A percentile compares a stretch with the other conserved stretches of the same genome.
phyloP scores from a whole-genome alignment of 148 eudicot species.

The Chenopodium berlandieri region DNA sequence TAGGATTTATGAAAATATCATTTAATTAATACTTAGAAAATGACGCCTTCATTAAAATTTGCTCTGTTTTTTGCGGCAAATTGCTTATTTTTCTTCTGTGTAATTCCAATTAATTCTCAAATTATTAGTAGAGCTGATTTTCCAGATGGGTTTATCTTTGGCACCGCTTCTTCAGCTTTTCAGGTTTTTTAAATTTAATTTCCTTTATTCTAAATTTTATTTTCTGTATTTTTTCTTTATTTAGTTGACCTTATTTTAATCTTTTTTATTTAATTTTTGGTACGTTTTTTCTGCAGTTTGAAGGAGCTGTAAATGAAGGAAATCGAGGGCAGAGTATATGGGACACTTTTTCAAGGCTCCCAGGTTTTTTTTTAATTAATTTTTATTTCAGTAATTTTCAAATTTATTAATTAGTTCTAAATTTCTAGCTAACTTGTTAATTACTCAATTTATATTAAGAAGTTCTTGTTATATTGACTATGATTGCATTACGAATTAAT shows the following conservation, averaged over 20 bases:
- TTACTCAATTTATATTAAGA: too few relatives aligned
- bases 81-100: neutral
- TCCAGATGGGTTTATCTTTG: constrained; percentile 74
- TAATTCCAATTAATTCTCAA: neutral
- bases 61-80: constrained; percentile 17
- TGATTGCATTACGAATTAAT: too few relatives aligned
- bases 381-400: too few relatives aligned
- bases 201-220: too few relatives aligned
- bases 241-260: neutral
- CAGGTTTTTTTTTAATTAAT: constrained; percentile 33
- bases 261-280: too few relatives aligned
- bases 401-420: too few relatives aligned
- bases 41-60: neutral
- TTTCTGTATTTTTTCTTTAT: neutral
- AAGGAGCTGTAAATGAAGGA: constrained; percentile 96
- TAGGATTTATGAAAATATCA: neutral
- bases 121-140: constrained; percentile 57
- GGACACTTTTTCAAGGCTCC: constrained; percentile 70
- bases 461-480: too few relatives aligned
- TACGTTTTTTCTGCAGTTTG: constrained; percentile 48
- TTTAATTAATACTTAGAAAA: too few relatives aligned
- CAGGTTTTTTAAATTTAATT: constrained; percentile 43
- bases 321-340: constrained; percentile 85
- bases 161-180: constrained; percentile 94
- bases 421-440: neutral